A percentile compares a stretch with the other conserved stretches of the same genome.
These are phyloP conservation scores for Podochytrium sp. DNA, from an alignment of 192 early-diverging fungal genomes.

Conservation along the genomic window DNA sequence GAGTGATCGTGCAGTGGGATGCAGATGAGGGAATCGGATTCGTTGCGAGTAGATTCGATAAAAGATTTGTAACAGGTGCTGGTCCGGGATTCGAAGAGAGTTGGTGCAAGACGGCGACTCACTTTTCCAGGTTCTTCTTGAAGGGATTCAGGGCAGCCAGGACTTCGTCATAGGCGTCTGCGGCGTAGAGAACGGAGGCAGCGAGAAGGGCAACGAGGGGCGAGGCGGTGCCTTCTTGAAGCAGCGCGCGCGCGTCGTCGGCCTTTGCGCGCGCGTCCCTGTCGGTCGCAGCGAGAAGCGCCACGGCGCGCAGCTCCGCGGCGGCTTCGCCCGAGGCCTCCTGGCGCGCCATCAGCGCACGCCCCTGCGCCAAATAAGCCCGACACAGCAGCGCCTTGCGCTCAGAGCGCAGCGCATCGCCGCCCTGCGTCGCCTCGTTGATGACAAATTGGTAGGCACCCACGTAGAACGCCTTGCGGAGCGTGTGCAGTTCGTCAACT, in stretches of 20 bases:
- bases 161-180: constrained; percentile 72
- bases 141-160: constrained; percentile 68
- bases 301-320: constrained; percentile 69
- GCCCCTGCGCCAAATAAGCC: constrained; percentile 78
- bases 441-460: constrained; percentile 75
- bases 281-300: constrained; percentile 58
- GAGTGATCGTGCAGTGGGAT: too few species aligned
- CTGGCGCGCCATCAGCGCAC: constrained; percentile 57
- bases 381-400: constrained; percentile 76
- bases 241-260: constrained; percentile 54
- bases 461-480: constrained; percentile 56
- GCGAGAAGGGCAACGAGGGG: constrained; percentile 56
- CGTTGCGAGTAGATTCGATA: too few species aligned
- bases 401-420: constrained; percentile 51
- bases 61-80: too few species aligned
- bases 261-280: constrained; percentile 20
- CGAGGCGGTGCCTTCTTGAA: constrained; percentile 50
- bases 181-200: constrained; percentile 64
- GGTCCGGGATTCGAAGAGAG: too few species aligned
- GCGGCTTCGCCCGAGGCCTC: constrained; percentile 50
- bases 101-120: too few species aligned
- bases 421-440: constrained; percentile 49
- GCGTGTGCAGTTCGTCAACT: constrained; percentile 40
- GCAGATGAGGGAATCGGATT: too few species aligned
- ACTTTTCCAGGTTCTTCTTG: constrained; percentile 84